Conservation (phyloP, 495 filamentous ascomycete species). For the Annulohypoxylon moriforme region DNA sequence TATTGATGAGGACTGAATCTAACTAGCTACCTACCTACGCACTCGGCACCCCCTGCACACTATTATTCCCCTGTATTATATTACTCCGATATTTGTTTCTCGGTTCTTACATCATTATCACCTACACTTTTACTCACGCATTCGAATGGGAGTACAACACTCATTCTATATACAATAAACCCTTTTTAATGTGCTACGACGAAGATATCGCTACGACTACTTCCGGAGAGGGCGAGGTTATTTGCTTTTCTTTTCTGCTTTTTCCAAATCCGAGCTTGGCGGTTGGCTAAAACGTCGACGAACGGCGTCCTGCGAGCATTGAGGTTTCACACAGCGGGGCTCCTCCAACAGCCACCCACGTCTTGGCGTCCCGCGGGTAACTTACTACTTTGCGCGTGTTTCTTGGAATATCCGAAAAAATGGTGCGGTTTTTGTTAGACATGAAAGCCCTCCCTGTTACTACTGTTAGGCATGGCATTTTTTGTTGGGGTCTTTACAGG, state of each 20-base stretch:
- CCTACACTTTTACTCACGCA: conserved; percentile 23
- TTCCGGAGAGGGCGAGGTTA: conserved; percentile 4
- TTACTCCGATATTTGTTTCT: background rate
- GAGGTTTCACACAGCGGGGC: background rate
- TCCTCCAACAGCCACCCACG: background rate
- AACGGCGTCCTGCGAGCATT: conserved; percentile 21
- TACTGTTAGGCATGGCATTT: conserved; percentile 9
- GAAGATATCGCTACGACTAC: conserved; percentile 37
- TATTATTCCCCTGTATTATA: conserved; percentile 24
- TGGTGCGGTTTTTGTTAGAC: background rate
- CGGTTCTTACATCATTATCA: conserved; percentile 9
- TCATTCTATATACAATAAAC: conserved; percentile 36
- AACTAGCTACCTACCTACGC: background rate
- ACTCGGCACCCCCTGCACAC: background rate
- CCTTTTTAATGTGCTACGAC: conserved; percentile 41
- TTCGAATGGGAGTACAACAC: conserved; percentile 5
- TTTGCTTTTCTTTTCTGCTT: conserved; percentile 18
- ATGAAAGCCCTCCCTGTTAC: background rate
- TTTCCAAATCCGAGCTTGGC: conserved; percentile 1
- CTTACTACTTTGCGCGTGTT: background rate
- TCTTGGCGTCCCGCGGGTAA: background rate
- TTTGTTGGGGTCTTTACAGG: background rate
- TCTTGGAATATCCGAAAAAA: conserved; percentile 19
- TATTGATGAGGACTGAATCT: conserved; percentile 47
- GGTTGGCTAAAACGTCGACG: conserved; percentile 14